Percentiles rank a stretch among this genome's conserved stretches.
These are phyloP conservation scores for Pistacia atlantica DNA, from an alignment of 345 rosid species.

Conservation along the genomic window DNA sequence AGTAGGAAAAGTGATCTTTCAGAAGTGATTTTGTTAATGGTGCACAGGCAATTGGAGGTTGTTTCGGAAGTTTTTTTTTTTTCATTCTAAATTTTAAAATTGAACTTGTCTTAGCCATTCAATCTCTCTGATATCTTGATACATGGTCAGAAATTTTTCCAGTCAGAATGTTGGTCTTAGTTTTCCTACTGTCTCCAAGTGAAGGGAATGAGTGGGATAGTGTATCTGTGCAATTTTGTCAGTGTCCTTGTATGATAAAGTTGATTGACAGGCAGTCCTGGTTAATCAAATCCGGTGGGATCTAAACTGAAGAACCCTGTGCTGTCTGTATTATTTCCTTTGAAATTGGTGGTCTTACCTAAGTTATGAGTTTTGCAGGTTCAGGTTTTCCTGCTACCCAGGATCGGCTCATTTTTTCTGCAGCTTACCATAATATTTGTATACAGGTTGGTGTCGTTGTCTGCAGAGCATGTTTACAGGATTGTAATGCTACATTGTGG, in stretches of 20 bases:
- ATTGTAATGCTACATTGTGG: slow-evolving; percentile 2
- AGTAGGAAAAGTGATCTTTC: background rate
- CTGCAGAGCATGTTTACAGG: slow-evolving; percentile 33
- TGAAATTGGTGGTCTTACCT: slow-evolving; percentile 25
- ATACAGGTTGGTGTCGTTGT: slow-evolving; percentile 43
- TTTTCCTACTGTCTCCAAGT: background rate
- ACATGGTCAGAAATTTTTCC: background rate
- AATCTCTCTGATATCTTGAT: background rate
- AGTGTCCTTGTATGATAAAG: slow-evolving; percentile 6
- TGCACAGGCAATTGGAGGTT: background rate
- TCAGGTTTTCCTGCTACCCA: slow-evolving; percentile 47
- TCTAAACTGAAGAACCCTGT: slow-evolving; percentile 12
- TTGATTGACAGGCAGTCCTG: background rate
- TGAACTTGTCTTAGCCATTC: background rate
- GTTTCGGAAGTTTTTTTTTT: background rate
- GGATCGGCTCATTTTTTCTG: slow-evolving; percentile 34
- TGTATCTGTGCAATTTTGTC: too few relatives aligned
- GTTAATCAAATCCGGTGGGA: slow-evolving; percentile 2
- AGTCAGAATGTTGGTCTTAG: background rate
- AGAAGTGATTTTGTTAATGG: background rate
- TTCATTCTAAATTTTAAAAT: background rate
- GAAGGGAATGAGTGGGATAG: background rate
- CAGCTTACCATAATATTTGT: slow-evolving; percentile 43
- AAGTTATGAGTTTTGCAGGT: slow-evolving; percentile 41
- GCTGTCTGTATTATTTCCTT: slow-evolving; percentile 1